phyloP scores from a whole-genome alignment of 306 rosid species.

The cucumber (Cucumis sativus) region Cucumber_9930_V3 NC_026655.2:26071501-26072000 shows the following conservation, averaged over 20 bases:
- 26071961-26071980: too few species aligned
- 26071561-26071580: slow-evolving; percentile 14
- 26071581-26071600: not conserved
- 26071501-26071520: slow-evolving; percentile 18
- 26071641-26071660: slow-evolving; percentile 10
- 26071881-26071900: too few species aligned
- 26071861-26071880: too few species aligned
- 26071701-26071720: not conserved
- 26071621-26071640: slow-evolving; percentile 9
- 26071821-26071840: too few species aligned
- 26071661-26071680: slow-evolving; percentile 15
- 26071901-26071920: too few species aligned
- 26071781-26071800: not conserved
- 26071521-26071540: not conserved
- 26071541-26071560: not conserved
- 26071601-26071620: slow-evolving; percentile 21
- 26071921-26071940: too few species aligned
- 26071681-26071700: not conserved
- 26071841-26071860: too few species aligned
- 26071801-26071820: not conserved
- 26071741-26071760: not conserved
- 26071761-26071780: not conserved
- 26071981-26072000: too few species aligned
- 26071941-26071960: too few species aligned
- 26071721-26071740: not conserved